These are phyloP conservation scores for Solanum sitiens DNA, from an alignment of 257 asterid species.

Conservation along the genomic window DNA sequence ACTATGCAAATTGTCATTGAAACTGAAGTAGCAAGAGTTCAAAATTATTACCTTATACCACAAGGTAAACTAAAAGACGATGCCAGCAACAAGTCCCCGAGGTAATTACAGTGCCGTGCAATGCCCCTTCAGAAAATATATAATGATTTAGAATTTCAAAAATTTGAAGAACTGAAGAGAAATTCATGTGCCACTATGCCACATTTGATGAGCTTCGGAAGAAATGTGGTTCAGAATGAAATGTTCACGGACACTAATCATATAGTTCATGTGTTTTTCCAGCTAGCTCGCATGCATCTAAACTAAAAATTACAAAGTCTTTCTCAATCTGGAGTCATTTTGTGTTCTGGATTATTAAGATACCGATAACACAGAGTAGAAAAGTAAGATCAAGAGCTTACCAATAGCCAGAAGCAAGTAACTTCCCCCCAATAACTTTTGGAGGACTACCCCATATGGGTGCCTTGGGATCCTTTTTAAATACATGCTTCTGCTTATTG, in stretches of 20 bases:
- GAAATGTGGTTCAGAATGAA: background rate
- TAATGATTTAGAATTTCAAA: background rate
- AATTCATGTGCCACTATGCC: background rate
- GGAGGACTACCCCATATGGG: constrained; percentile 92
- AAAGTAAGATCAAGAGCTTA: constrained; percentile 17
- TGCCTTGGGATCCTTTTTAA: constrained; percentile 83
- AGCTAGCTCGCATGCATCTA: background rate
- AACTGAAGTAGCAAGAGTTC: background rate
- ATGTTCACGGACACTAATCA: background rate
- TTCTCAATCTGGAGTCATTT: background rate
- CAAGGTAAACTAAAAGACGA: constrained; percentile 92
- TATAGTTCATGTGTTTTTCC: background rate
- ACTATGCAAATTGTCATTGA: background rate
- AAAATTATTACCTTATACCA: constrained; percentile 61
- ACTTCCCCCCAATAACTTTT: constrained; percentile 84
- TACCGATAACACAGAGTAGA: background rate
- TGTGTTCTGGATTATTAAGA: background rate
- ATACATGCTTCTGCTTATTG: constrained; percentile 84
- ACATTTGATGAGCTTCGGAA: background rate
- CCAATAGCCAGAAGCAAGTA: constrained; percentile 99
- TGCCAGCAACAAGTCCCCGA: constrained; percentile 85
- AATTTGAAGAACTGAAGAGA: background rate
- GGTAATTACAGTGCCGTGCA: constrained; percentile 94
- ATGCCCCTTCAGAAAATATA: constrained; percentile 57
- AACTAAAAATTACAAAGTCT: background rate